phyloP scores from a whole-genome alignment of 2,329 filamentous ascomycete species.

The Alternaria hordeiaustralica region DNA sequence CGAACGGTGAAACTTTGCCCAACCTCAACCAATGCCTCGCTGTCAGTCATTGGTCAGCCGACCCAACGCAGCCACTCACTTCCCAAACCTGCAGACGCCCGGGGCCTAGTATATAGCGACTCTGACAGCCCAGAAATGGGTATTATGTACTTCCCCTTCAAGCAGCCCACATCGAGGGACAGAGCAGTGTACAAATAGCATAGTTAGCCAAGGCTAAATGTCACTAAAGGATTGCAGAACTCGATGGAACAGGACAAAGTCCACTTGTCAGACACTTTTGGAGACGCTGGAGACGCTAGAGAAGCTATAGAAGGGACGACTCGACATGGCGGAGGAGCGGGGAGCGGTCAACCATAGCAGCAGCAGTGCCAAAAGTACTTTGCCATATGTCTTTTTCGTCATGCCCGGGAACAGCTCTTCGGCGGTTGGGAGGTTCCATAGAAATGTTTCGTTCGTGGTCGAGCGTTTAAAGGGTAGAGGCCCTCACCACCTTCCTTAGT shows the following conservation, averaged over 20 bases:
- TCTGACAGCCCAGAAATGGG: neutral
- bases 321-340: neutral
- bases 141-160: neutral
- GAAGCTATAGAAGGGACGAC: fast-evolving
- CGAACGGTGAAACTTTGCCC: neutral
- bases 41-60: neutral
- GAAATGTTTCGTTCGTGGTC: neutral
- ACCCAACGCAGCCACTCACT: neutral
- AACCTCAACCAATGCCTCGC: neutral
- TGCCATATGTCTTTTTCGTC: neutral
- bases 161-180: neutral
- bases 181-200: neutral
- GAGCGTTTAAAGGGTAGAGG: neutral
- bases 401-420: neutral
- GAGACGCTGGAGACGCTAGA: neutral
- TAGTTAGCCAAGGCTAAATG: neutral
- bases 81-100: neutral
- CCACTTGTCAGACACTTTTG: neutral
- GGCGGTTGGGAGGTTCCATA: neutral
- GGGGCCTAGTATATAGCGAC: too few relatives aligned
- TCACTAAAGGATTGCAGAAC: neutral
- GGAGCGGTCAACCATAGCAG: neutral
- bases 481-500: neutral
- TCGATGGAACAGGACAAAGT: neutral
- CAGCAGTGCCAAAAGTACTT: neutral